Conservation (phyloP, 768 basidiomycete genomes). For the Gymnopilus junonius region DNA sequence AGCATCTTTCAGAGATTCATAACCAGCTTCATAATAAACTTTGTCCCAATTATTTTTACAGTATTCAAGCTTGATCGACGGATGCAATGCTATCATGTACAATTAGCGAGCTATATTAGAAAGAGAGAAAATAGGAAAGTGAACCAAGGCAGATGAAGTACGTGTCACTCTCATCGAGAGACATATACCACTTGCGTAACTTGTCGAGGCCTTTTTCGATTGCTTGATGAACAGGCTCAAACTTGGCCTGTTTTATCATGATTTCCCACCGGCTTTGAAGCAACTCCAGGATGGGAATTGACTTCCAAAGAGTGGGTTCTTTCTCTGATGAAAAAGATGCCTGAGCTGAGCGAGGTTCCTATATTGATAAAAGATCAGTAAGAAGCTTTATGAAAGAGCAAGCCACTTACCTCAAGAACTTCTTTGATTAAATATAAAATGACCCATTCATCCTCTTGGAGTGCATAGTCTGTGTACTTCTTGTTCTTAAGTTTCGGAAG, state of each 20-base stretch:
- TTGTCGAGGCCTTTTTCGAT: neutral
- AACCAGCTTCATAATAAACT: neutral
- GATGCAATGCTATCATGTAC: neutral
- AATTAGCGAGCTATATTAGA: neutral
- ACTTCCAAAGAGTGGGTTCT: neutral
- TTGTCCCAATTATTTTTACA: neutral
- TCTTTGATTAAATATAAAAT: conserved; percentile 1
- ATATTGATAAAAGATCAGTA: neutral
- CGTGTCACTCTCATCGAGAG: too few relatives aligned
- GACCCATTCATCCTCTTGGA: neutral
- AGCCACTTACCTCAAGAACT: neutral
- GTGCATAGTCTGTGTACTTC: neutral
- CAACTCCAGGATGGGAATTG: neutral
- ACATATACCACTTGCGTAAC: neutral
- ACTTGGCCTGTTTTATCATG: neutral
- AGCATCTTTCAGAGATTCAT: too few relatives aligned
- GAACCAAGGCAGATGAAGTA: conserved; percentile 3
- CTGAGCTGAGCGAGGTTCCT: neutral
- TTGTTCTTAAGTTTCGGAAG: neutral
- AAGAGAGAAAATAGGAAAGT: neutral
- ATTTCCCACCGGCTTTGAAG: too few relatives aligned
- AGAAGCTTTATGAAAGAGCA: neutral
- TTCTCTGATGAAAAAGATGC: neutral
- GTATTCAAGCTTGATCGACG: neutral
- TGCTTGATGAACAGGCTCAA: neutral